Evolutionary conservation across 305 asterid species (phyloP), one percentile per base, ranked within the genome.

Genomic region (Fraxinus greggii): DNA sequence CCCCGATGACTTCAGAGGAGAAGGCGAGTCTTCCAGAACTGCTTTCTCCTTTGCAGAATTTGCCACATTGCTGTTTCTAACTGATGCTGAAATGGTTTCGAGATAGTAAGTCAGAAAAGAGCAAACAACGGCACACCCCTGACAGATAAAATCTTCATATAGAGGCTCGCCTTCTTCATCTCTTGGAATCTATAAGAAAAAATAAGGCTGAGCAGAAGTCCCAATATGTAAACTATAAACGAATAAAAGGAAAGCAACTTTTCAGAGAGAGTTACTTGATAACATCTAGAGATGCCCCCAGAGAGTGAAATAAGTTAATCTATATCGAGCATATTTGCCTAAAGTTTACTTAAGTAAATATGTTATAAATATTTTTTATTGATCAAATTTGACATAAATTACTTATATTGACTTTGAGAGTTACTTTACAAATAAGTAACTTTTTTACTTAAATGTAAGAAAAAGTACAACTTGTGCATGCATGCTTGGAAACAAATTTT

Each of bases 81-180:
- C 84, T 29, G 89, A 61, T 65, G 90, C 85, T 79, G 84, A 86
- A 76, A 92, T 83, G 54, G 81, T 88, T 76, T 87, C 91, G 77
- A 95, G 92, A 90, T 96, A 96, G 85, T 79, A 83, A 76, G 87
- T 79, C 85, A 96, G 77, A 81, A 96, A 92, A 40, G 90, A 89
- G 79, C 93, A 94, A 72, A 84, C 79, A 70, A 36, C 80, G 21
- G 98, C 90, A 72, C 99, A 96, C 1, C 87, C 87, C 81, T 90
- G 94, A 88, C 98, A 96, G 84, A 96, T 87, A 54, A 96, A 85
- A 85, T 94, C 99, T 83, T 93, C 98, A 70, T 91, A 94, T 1
- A 89, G 87, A 85, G 97, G 98, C 85, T 89, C 98, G 74, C 96
- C 97, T 67, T 93, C 97, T 78, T 91, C 95, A 33, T 92, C 95